These are phyloP conservation scores for Flaveria ramosissima DNA, from an alignment of 129 eudicot species.

Conservation along the genomic window DNA sequence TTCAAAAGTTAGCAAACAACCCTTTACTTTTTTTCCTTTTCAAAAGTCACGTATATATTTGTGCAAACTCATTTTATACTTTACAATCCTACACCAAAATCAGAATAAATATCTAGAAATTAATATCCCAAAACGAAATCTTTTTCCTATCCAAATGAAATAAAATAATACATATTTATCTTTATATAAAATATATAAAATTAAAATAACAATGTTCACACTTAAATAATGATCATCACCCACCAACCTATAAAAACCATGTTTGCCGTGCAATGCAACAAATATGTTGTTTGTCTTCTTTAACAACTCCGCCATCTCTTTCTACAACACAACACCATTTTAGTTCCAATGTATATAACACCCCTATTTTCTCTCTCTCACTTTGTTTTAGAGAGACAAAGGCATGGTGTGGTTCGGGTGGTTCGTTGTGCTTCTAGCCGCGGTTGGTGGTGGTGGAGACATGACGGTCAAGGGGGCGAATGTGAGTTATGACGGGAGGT, in stretches of 20 bases:
- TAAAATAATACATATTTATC: background rate
- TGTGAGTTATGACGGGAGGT: slow-evolving; percentile 83
- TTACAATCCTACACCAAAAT: background rate
- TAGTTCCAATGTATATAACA: slow-evolving; percentile 2
- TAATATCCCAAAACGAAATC: background rate
- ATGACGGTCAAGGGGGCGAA: slow-evolving; percentile 37
- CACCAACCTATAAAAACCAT: slow-evolving; percentile 46
- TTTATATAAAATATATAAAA: background rate
- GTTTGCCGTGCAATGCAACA: slow-evolving; percentile 51
- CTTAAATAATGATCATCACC: slow-evolving; percentile 31
- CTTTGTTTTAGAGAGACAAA: slow-evolving; percentile 22
- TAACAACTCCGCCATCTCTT: slow-evolving; percentile 48
- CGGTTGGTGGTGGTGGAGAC: slow-evolving; percentile 6
- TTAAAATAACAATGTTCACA: slow-evolving; percentile 20
- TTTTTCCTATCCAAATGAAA: background rate
- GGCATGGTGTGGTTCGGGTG: slow-evolving; percentile 43
- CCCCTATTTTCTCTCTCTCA: slow-evolving; percentile 4
- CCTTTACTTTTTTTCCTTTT: background rate
- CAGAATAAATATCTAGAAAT: background rate
- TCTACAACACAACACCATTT: slow-evolving; percentile 28
- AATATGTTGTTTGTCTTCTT: slow-evolving; percentile 37
- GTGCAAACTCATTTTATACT: background rate
- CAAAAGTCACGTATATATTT: background rate
- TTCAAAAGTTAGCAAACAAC: too few relatives aligned
- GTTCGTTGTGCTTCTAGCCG: slow-evolving; percentile 39